Evolutionary conservation across 2,329 filamentous ascomycete species (phyloP).

Genomic region (Didymella lethalis): DNA sequence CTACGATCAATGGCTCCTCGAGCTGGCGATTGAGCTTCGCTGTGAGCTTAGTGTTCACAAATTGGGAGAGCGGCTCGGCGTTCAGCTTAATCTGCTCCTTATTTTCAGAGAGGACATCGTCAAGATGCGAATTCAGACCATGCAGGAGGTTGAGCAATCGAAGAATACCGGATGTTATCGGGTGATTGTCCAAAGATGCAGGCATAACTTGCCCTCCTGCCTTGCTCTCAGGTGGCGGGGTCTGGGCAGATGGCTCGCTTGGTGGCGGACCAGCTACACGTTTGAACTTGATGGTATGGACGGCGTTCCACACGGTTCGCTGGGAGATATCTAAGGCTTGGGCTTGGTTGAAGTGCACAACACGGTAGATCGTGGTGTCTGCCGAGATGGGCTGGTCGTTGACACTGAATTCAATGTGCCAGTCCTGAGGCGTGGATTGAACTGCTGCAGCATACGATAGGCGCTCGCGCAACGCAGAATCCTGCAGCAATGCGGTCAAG

Average conservation of each 20-base stretch:
- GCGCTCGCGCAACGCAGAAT: conserved; percentile 44
- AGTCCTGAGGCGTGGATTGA: conserved; percentile 83
- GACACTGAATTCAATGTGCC: conserved; percentile 96
- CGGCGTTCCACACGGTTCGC: conserved; percentile 86
- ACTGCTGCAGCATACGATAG: conserved; percentile 85
- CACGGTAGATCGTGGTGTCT: conserved; percentile 95
- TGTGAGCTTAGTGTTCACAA: conserved; percentile 98
- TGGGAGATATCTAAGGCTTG: conserved; percentile 70
- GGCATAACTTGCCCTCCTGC: conserved; percentile 71
- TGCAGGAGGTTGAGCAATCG: conserved; percentile 89
- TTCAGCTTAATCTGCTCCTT: conserved; percentile 75
- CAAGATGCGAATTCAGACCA: conserved; percentile 89
- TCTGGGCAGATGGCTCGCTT: conserved; percentile 71
- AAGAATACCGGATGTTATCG: conserved; percentile 85
- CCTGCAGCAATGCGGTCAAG: conserved; percentile 43
- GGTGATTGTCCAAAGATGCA: conserved; percentile 80
- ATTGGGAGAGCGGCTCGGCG: conserved; percentile 85
- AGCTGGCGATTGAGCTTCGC: conserved; percentile 97
- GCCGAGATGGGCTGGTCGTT: conserved; percentile 84
- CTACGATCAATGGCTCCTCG: conserved; percentile 95
- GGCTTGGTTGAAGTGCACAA: conserved; percentile 77
- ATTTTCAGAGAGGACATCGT: conserved; percentile 85
- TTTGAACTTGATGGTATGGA: conserved; percentile 92
- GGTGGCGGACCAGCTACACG: conserved; percentile 84
- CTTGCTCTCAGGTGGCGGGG: conserved; percentile 59